phyloP scores from a whole-genome alignment of 2,329 filamentous ascomycete genomes.

The Penicillium sp. region DNA sequence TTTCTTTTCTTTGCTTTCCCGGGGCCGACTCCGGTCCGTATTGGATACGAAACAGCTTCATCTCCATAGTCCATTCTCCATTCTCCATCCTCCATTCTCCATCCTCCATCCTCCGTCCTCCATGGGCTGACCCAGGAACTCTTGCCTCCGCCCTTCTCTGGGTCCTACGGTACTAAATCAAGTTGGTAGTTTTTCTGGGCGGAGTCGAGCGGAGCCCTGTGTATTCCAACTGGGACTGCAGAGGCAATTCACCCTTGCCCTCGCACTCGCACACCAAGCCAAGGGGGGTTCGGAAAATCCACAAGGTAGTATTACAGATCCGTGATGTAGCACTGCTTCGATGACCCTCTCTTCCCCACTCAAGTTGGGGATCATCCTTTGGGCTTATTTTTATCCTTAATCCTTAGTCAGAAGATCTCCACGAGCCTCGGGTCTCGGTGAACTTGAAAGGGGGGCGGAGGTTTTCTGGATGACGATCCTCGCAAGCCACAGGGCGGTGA shows the following conservation, averaged over 20 bases:
- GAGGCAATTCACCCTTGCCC: neutral
- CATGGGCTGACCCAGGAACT: conserved; percentile 17
- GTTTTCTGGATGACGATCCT: conserved; percentile 19
- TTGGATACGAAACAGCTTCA: neutral
- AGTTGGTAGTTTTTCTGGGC: neutral
- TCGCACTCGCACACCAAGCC: too few species aligned
- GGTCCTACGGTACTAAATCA: too few species aligned
- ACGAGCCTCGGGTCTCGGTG: conserved; percentile 18
- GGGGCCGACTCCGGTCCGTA: conserved; percentile 2
- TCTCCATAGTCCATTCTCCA: neutral
- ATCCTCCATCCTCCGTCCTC: neutral
- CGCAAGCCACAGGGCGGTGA: conserved; percentile 18
- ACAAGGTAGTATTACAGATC: conserved; percentile 10
- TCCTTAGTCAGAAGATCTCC: conserved; percentile 11
- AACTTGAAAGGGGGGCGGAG: neutral
- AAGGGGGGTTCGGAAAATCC: neutral
- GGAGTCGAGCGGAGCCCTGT: conserved; percentile 8
- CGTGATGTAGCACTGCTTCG: conserved; percentile 8
- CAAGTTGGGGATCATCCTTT: conserved; percentile 12
- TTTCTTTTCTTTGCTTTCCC: neutral
- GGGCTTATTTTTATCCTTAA: conserved; percentile 19
- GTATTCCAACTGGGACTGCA: conserved; percentile 11
- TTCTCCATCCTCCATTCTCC: neutral
- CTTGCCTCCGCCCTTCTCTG: conserved; percentile 2
- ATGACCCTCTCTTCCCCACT: conserved; percentile 12